Conservation (phyloP, 2,329 filamentous ascomycete species). For the Blastomyces gilchristii region DNA sequence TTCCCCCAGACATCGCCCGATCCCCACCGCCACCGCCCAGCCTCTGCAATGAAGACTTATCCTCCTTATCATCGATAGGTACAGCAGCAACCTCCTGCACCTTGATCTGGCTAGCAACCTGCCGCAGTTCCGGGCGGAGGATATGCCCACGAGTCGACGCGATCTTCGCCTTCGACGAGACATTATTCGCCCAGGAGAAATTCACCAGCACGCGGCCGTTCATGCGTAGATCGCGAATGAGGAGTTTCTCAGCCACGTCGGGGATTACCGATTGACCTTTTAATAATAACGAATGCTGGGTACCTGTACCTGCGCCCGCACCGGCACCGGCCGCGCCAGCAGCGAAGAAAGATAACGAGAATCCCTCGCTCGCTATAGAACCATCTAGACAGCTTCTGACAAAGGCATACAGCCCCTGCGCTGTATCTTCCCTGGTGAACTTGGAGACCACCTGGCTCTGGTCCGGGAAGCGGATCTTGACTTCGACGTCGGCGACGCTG, state of each 20-base stretch:
- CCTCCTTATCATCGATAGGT: conserved; percentile 30
- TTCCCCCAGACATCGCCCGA: conserved; percentile 22
- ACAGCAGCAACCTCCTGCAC: conserved; percentile 47
- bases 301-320: conserved; percentile 1
- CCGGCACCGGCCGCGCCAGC: neutral
- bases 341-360: conserved; percentile 57
- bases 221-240: conserved; percentile 67
- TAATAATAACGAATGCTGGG: neutral
- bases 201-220: conserved; percentile 62
- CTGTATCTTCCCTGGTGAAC: conserved; percentile 60
- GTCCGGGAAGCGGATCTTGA: conserved; percentile 83
- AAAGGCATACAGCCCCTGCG: conserved; percentile 60
- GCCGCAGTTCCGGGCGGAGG: conserved; percentile 50
- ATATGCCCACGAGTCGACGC: conserved; percentile 47
- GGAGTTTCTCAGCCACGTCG: conserved; percentile 35
- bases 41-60: conserved; percentile 32
- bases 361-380: conserved; percentile 47
- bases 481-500: conserved; percentile 55
- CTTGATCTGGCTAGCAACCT: conserved; percentile 56
- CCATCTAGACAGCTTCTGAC: conserved; percentile 62
- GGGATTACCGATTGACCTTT: conserved; percentile 25
- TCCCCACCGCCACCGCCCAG: conserved; percentile 26
- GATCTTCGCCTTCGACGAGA: conserved; percentile 44
- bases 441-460: conserved; percentile 64
- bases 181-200: conserved; percentile 60